Evolutionary conservation across 345 rosid genomes (phyloP).

Genomic region (Clarkia xantiana): DNA sequence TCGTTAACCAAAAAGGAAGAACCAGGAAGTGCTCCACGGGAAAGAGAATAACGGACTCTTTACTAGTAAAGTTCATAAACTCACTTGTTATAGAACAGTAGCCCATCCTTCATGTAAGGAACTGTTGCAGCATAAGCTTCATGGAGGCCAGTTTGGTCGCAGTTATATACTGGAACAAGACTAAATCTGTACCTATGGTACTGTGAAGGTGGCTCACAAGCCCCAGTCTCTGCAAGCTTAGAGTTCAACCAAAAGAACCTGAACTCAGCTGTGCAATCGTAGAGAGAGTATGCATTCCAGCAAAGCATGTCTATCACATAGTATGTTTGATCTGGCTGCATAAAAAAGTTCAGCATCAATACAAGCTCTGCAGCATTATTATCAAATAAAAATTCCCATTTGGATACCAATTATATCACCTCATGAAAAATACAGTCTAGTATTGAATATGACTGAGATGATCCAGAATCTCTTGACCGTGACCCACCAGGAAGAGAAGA

Average conservation of each 20-base stretch:
- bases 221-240: constrained; percentile 81
- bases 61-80: constrained; percentile 6
- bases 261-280: constrained; percentile 83
- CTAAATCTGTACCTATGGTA: constrained; percentile 61
- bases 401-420: constrained; percentile 17
- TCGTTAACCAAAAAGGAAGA: too few relatives aligned
- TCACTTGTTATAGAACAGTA: constrained; percentile 88
- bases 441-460: constrained; percentile 64
- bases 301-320: constrained; percentile 89
- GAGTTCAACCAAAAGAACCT: constrained; percentile 87
- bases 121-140: constrained; percentile 44
- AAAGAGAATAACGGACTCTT: background rate
- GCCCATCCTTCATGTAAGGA: constrained; percentile 77
- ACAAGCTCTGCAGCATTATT: background rate
- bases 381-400: background rate
- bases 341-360: constrained; percentile 1
- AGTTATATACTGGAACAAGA: constrained; percentile 40
- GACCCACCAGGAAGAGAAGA: constrained; percentile 81
- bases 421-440: constrained; percentile 94
- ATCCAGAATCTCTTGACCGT: constrained; percentile 49
- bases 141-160: constrained; percentile 59
- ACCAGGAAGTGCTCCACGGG: too few relatives aligned
- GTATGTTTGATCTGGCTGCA: constrained; percentile 76
- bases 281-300: constrained; percentile 83
- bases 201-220: constrained; percentile 58